A percentile compares a stretch with the other conserved stretches of the same genome.
phyloP scores from a whole-genome alignment of 1,139 yeast species.

The Saccharomyces hybrid region DNA sequence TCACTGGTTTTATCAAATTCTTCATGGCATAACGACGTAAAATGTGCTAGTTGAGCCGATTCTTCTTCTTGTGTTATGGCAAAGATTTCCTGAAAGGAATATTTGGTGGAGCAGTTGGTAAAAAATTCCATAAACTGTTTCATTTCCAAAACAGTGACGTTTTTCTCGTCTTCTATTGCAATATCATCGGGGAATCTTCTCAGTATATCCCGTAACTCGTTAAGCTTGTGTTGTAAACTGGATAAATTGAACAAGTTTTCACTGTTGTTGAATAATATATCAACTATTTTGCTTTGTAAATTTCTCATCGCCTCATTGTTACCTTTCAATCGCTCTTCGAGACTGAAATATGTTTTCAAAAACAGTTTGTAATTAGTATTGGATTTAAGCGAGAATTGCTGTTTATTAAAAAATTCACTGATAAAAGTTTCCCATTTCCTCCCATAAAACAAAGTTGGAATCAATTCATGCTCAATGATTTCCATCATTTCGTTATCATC shows the following conservation, averaged over 20 bases:
- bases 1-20: background rate
- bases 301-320: background rate
- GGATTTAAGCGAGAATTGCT: constrained; percentile 15
- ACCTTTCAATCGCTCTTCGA: constrained; percentile 4
- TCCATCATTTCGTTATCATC: constrained; percentile 1
- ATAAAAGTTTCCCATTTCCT: constrained; percentile 13
- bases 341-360: constrained; percentile 5
- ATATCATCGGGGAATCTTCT: constrained; percentile 10
- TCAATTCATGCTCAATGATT: constrained; percentile 12
- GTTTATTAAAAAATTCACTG: constrained; percentile 9
- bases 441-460: constrained; percentile 18
- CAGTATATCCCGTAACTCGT: constrained; percentile 12
- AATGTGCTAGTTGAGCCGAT: constrained; percentile 19
- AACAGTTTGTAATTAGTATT: constrained; percentile 12
- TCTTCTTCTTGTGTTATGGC: constrained; percentile 17
- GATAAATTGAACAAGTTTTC: constrained; percentile 6
- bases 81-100: constrained; percentile 16
- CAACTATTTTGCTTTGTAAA: constrained; percentile 11
- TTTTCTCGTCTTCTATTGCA: constrained; percentile 4
- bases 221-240: constrained; percentile 3
- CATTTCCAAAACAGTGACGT: constrained; percentile 11
- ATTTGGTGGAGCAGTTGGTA: constrained; percentile 9
- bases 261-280: constrained; percentile 21
- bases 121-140: constrained; percentile 13
- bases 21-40: constrained; percentile 12